A percentile compares a stretch with the other conserved stretches of the same genome.
Conservation (phyloP, 768 basidiomycete species). For the Serendipita indica region DNA sequence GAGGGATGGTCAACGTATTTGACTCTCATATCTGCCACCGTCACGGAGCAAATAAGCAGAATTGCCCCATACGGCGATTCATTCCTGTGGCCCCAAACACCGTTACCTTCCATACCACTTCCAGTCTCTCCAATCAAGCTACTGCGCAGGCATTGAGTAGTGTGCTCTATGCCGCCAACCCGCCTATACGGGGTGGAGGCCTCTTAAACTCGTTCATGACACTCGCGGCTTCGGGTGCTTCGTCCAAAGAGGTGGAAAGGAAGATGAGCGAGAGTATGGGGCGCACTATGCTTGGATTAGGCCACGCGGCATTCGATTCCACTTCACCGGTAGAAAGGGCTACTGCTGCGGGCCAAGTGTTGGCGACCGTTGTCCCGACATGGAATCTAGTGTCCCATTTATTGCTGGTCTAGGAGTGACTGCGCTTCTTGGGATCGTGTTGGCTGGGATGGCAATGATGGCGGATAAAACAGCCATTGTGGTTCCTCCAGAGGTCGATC, state of each 20-base stretch:
- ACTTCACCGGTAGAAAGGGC: background rate
- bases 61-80: too few species aligned
- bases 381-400: background rate
- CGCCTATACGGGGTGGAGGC: background rate
- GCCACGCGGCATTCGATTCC: background rate
- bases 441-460: background rate
- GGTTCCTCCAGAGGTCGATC: background rate
- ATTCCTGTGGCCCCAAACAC: too few species aligned
- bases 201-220: background rate
- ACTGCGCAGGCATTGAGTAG: background rate
- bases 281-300: background rate
- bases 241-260: background rate
- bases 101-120: too few species aligned
- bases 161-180: background rate
- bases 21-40: too few species aligned
- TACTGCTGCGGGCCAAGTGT: background rate
- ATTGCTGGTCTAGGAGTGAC: background rate
- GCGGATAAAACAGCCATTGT: background rate
- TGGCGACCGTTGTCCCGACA: background rate
- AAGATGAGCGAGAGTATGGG: background rate
- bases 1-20: too few species aligned
- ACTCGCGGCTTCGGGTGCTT: background rate
- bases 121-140: background rate
- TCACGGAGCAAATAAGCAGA: too few species aligned
- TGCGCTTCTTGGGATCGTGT: background rate